Percentiles rank a stretch among this genome's conserved stretches.
Conservation (phyloP, 2,329 filamentous ascomycete species). For the Pseudogymnoascus sp. region DNA sequence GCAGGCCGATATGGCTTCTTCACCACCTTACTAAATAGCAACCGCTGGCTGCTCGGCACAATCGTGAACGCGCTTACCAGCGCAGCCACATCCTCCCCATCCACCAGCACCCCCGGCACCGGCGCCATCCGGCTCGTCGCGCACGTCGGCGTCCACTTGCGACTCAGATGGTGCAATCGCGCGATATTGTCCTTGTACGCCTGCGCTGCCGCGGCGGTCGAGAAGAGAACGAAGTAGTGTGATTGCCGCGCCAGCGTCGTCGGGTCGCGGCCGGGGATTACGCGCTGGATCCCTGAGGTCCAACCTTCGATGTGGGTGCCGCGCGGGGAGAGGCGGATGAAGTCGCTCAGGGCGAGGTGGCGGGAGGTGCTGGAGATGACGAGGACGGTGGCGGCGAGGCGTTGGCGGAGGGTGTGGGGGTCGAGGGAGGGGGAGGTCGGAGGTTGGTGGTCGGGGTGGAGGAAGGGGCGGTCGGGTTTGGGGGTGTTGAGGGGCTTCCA, state of each 20-base stretch:
- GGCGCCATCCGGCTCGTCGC: constrained; percentile 26
- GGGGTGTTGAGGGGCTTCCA: constrained; percentile 3
- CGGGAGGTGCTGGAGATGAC: constrained; percentile 50
- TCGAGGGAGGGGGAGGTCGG: not conserved
- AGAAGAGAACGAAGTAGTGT: constrained; percentile 64
- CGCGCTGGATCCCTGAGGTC: constrained; percentile 45
- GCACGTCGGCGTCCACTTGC: constrained; percentile 33
- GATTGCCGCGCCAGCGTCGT: constrained; percentile 54
- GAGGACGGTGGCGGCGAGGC: constrained; percentile 30
- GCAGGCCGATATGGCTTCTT: constrained; percentile 27
- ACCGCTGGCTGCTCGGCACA: constrained; percentile 33
- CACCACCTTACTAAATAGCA: constrained; percentile 22
- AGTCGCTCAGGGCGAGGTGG: constrained; percentile 58
- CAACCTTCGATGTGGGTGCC: constrained; percentile 59
- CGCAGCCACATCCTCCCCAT: constrained; percentile 38
- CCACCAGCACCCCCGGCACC: constrained; percentile 34
- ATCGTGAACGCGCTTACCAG: constrained; percentile 43
- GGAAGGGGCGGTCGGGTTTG: constrained; percentile 3
- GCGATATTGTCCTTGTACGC: constrained; percentile 50
- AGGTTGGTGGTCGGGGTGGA: not conserved
- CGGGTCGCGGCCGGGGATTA: constrained; percentile 54
- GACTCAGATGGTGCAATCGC: constrained; percentile 41
- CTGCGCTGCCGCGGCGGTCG: constrained; percentile 46
- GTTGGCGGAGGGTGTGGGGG: not conserved
- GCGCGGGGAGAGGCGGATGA: constrained; percentile 56